phyloP scores from a whole-genome alignment of 2,329 filamentous ascomycete genomes.

The Diaporthe aspalathi region DNA sequence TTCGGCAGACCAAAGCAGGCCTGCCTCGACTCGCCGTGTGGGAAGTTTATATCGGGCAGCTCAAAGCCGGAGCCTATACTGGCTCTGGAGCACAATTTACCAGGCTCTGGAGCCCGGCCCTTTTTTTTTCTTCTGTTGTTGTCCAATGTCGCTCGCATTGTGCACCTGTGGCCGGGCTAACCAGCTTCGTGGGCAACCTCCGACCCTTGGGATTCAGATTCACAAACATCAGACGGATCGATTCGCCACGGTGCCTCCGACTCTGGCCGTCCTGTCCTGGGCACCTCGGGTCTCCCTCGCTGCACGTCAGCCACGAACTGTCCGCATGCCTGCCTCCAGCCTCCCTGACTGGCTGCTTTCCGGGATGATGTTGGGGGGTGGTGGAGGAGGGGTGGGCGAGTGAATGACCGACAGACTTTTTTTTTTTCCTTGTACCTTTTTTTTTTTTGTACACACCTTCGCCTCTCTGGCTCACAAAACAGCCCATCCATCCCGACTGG shows the following conservation, averaged over 20 bases:
- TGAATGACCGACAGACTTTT: constrained; percentile 22
- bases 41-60: neutral
- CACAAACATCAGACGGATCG: constrained; percentile 28
- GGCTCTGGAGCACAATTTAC: too few species aligned
- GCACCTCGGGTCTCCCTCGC: constrained; percentile 4
- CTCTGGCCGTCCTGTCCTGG: neutral
- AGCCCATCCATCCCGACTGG: constrained; percentile 1
- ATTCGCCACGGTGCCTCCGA: constrained; percentile 22
- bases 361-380: too few species aligned
- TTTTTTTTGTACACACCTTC: neutral
- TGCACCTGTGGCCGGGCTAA: constrained; percentile 19
- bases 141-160: constrained; percentile 10
- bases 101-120: neutral
- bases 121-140: too few species aligned
- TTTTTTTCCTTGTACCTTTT: neutral
- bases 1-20: neutral
- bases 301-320: constrained; percentile 12
- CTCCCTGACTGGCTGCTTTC: neutral
- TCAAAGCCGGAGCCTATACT: neutral
- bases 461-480: neutral
- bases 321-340: neutral
- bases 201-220: constrained; percentile 32
- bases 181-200: constrained; percentile 24
- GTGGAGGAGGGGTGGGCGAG: too few species aligned
- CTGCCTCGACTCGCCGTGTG: neutral